Percentiles rank a stretch among this genome's conserved stretches.
phyloP scores from a whole-genome alignment of 352 stramenopile genomes.

The Pythium guiyangense region DNA sequence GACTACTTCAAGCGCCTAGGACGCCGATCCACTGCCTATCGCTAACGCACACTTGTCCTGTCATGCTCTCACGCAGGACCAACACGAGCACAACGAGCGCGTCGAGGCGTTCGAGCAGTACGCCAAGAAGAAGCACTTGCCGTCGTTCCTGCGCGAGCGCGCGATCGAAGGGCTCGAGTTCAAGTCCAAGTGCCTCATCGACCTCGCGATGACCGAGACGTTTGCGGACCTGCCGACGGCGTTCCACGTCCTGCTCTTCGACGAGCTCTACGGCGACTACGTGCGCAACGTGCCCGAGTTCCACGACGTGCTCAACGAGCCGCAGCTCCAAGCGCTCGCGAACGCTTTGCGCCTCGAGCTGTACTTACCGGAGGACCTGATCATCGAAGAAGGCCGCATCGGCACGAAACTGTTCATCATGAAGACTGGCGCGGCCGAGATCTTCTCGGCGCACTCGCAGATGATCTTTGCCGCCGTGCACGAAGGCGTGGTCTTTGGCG shows the following conservation, averaged over 20 bases:
- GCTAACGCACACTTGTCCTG: neutral
- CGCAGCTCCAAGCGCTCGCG: constrained; percentile 16
- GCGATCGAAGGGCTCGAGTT: constrained; percentile 18
- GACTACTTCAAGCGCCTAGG: neutral
- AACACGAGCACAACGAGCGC: constrained; percentile 17
- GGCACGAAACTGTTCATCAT: constrained; percentile 18
- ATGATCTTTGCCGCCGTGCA: constrained; percentile 18
- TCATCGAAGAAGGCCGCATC: constrained; percentile 17
- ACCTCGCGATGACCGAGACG: constrained; percentile 11
- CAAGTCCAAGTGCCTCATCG: constrained; percentile 17
- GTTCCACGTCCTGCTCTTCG: constrained; percentile 16
- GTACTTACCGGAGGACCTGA: constrained; percentile 20
- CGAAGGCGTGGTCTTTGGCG: constrained; percentile 18
- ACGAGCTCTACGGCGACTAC: constrained; percentile 19
- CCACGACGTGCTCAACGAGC: constrained; percentile 3
- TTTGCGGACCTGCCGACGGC: constrained; percentile 15
- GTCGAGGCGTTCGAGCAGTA: constrained; percentile 27
- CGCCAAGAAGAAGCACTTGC: constrained; percentile 17
- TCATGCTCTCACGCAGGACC: constrained; percentile 1
- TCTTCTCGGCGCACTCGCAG: constrained; percentile 13
- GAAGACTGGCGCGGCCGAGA: constrained; percentile 14
- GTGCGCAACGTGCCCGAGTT: constrained; percentile 17
- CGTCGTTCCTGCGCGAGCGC: constrained; percentile 15
- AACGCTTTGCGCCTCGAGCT: constrained; percentile 18
- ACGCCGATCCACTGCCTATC: neutral